Evolutionary conservation across 306 rosid species (phyloP).

Genomic region (Gastrolobium bilobum): DNA sequence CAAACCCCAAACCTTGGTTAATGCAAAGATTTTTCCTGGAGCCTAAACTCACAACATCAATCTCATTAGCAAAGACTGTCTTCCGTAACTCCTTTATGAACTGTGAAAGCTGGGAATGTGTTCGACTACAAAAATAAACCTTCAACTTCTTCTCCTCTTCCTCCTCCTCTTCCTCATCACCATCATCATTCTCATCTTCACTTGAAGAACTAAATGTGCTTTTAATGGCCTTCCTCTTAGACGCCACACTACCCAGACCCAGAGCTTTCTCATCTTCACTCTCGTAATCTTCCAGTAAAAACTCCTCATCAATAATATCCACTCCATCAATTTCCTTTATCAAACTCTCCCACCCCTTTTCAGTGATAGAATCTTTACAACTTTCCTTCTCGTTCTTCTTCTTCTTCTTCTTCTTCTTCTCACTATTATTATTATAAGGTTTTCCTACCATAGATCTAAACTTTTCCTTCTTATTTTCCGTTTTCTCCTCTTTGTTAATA

Average conservation of each 20-base stretch:
- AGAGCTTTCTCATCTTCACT: conserved; percentile 72
- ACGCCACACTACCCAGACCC: conserved; percentile 44
- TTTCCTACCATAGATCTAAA: conserved; percentile 49
- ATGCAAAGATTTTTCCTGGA: conserved; percentile 92
- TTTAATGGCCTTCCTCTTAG: conserved; percentile 71
- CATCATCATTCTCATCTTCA: conserved; percentile 65
- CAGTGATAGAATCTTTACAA: conserved; percentile 48
- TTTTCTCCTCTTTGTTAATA: conserved; percentile 59
- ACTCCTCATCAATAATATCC: conserved; percentile 73
- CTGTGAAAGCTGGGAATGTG: conserved; percentile 97
- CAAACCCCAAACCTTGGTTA: conserved; percentile 83
- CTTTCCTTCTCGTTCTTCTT: conserved; percentile 38
- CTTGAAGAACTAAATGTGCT: conserved; percentile 67
- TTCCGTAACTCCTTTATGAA: conserved; percentile 82
- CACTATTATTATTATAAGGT: conserved; percentile 10
- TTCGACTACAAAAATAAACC: conserved; percentile 90
- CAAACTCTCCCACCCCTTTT: conserved; percentile 48
- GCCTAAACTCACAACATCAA: conserved; percentile 79
- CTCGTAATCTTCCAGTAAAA: conserved; percentile 83
- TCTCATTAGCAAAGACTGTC: conserved; percentile 74
- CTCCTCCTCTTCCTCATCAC: conserved; percentile 55
- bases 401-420: conserved; percentile 43
- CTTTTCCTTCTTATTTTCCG: conserved; percentile 51
- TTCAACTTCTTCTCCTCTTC: conserved; percentile 66
- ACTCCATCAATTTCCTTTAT: conserved; percentile 45